Base-by-base conservation (phyloP, 2,329 filamentous ascomycete species). In the Penicillium hesseltinei region DNA sequence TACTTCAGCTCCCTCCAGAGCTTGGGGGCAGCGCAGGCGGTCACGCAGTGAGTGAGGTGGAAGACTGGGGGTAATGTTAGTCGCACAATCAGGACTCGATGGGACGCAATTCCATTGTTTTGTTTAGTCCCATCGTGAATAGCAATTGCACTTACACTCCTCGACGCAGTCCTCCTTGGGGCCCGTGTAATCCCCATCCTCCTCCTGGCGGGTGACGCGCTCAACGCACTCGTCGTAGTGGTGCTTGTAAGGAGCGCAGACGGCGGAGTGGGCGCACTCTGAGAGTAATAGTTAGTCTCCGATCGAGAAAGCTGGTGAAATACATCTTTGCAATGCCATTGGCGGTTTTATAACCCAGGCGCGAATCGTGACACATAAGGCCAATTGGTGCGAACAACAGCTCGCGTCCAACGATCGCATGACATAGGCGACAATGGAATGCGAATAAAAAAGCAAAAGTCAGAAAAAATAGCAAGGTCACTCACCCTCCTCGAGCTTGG, bases 171-270 rank as follows among this genome's bases (percentile, higher is more conserved):
- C 92, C 85, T 99, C 94, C 72, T 90, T 87, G 70, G 88, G 81
- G 55, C 82, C 88, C 79, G 88, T 86, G 78, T 84, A 82, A 69
- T 88, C 86, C 64, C 88, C 84, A 68, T 88, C 85, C 72, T 91
- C 86, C 69, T 82, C 75, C 73, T 83, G 78, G 70, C 66, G 78
- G 60, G 87, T 91, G 69, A 99, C 94, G 71, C 94, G 92, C 85
- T 96, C 92, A 69, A 93, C 92, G 78, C 94, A 99, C 81, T 97
- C 91, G 67, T 97, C 93, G 77, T 89, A 97, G 85, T 99, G 94
- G 84, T 97, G 93, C 87, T 97, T 99, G 74, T 86, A 85, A 59
- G 89, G 88, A 61, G 88, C 83, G 81, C 94, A 99, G 78, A 90
- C 82, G 77, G 88, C 84, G 65, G 92, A 92, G 77, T 93, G 86